These are phyloP conservation scores for Scheffersomyces stambukii DNA, from an alignment of 1,139 yeast genomes.

Conservation along the genomic window DNA sequence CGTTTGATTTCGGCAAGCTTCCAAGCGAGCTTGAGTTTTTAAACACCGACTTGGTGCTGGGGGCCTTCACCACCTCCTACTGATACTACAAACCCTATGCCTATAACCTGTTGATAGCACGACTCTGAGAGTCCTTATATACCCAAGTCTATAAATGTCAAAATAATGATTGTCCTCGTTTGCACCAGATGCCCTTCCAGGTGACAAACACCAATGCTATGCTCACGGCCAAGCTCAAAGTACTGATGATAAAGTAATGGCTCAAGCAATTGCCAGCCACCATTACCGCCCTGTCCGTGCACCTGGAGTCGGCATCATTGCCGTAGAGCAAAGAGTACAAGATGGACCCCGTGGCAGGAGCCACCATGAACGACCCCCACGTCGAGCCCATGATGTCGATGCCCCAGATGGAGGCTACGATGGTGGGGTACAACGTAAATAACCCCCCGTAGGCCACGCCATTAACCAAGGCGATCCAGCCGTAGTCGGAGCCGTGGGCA, in stretches of 20 bases:
- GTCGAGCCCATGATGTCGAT: slow-evolving; percentile 85
- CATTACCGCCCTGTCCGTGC: slow-evolving; percentile 2
- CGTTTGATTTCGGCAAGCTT: slow-evolving; percentile 5
- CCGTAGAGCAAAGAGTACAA: slow-evolving; percentile 74
- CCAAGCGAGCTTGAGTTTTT: too few species aligned
- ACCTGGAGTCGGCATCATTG: slow-evolving; percentile 45
- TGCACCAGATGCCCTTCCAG: slow-evolving; percentile 35
- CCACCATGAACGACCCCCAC: slow-evolving; percentile 88
- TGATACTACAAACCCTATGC: too few species aligned
- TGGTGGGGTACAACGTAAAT: slow-evolving; percentile 81
- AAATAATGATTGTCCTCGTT: slow-evolving; percentile 24
- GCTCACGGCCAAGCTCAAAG: slow-evolving; percentile 28
- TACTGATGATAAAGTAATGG: slow-evolving; percentile 32
- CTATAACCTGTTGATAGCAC: too few species aligned
- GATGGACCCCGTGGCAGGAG: slow-evolving; percentile 85
- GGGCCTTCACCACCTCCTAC: too few species aligned
- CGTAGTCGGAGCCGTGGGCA: slow-evolving; percentile 14
- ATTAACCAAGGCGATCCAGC: slow-evolving; percentile 43
- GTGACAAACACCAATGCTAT: slow-evolving; percentile 23
- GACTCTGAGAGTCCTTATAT: background rate
- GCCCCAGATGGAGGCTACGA: slow-evolving; percentile 85
- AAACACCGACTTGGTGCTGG: too few species aligned
- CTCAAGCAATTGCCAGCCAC: slow-evolving; percentile 5
- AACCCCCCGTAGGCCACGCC: slow-evolving; percentile 82
- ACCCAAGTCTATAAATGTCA: slow-evolving; percentile 6